These are phyloP conservation scores for Trypanosoma lewisi DNA, from an alignment of 208 protist genomes.

Conservation along the genomic window DNA sequence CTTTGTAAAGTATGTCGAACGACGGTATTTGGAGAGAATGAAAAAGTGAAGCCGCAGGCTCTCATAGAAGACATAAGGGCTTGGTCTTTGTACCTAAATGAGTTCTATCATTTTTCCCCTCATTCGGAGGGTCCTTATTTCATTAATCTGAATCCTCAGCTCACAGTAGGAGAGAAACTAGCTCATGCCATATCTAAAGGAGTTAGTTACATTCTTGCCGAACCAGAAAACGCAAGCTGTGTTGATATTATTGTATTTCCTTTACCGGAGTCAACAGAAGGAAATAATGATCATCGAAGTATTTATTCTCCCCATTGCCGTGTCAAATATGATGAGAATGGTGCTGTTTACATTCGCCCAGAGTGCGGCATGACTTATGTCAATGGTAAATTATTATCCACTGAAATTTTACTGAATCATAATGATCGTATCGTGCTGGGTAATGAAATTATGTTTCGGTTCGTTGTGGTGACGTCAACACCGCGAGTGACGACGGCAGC, in stretches of 20 bases:
- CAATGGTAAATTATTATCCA: conserved; percentile 45
- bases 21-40: conserved; percentile 32
- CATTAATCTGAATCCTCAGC: conserved; percentile 57
- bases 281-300: conserved; percentile 31
- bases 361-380: conserved; percentile 69
- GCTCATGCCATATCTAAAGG: conserved; percentile 42
- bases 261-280: conserved; percentile 14
- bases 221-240: conserved; percentile 38
- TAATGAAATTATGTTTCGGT: conserved; percentile 55
- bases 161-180: conserved; percentile 62
- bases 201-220: conserved; percentile 48
- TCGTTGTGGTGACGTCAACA: conserved; percentile 33
- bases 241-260: conserved; percentile 56
- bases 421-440: conserved; percentile 68
- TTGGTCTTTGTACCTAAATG: conserved; percentile 54
- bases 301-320: conserved; percentile 68
- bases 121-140: conserved; percentile 45
- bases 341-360: conserved; percentile 38
- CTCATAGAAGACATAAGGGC: conserved; percentile 53
- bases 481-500: not conserved
- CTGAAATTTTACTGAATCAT: conserved; percentile 37
- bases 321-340: conserved; percentile 31
- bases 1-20: conserved; percentile 16
- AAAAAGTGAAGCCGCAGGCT: conserved; percentile 29
- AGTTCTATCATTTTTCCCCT: conserved; percentile 49